Percentiles rank a stretch among this genome's conserved stretches.
Conservation (phyloP, 768 basidiomycete species). For the Serendipita sp. region DNA sequence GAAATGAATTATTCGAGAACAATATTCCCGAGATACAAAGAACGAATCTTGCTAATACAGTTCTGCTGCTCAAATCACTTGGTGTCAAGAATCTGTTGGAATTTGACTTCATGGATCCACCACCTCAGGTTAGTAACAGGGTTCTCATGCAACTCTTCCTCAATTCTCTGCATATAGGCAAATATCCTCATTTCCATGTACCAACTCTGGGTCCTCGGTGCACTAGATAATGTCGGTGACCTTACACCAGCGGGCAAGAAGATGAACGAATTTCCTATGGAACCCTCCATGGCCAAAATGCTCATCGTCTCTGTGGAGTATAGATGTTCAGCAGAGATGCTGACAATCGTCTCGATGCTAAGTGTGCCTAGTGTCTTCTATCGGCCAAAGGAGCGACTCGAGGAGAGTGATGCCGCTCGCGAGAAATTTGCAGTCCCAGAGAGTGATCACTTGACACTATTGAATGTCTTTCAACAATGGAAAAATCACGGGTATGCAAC, state of each 20-base stretch:
- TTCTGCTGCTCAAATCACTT: constrained; percentile 81
- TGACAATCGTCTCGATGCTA: constrained; percentile 97
- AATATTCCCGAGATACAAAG: constrained; percentile 98
- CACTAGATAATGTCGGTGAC: constrained; percentile 94
- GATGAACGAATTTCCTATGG: constrained; percentile 99
- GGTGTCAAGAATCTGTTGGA: constrained; percentile 95
- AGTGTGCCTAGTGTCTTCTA: constrained; percentile 97
- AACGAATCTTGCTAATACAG: constrained; percentile 95
- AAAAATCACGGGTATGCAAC: constrained; percentile 72
- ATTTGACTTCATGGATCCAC: constrained; percentile 99
- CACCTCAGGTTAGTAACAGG: constrained; percentile 58
- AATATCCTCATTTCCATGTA: constrained; percentile 99
- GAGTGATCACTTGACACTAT: constrained; percentile 85
- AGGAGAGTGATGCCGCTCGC: constrained; percentile 91
- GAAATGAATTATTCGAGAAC: constrained; percentile 88
- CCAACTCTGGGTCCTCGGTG: constrained; percentile 97
- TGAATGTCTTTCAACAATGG: constrained; percentile 98
- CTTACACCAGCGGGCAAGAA: constrained; percentile 81
- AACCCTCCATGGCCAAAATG: constrained; percentile 98
- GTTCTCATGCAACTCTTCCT: not conserved
- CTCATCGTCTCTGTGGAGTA: constrained; percentile 89
- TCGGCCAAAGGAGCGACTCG: constrained; percentile 90
- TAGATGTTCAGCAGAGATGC: constrained; percentile 85
- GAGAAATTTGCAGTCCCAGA: constrained; percentile 99
- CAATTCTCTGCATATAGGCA: constrained; percentile 32